Evolutionary conservation across 73 alveolate genomes (phyloP), one percentile per base, ranked within the genome.

Genomic region (Tetrahymena thermophila): DNA sequence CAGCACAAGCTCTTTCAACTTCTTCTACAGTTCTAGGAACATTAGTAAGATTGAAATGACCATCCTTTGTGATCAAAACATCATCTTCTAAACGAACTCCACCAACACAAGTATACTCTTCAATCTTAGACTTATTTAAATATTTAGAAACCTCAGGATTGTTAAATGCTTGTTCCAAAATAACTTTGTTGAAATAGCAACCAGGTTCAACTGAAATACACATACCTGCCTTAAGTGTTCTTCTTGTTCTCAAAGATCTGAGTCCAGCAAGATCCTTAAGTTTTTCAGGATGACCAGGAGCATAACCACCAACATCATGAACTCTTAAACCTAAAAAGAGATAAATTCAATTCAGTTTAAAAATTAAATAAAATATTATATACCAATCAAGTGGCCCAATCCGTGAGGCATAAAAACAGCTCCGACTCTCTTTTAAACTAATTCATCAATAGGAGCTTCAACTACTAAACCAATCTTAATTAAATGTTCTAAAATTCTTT

Each of bases 61-160:
- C 99, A 42, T 96, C 97, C 13, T 94, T 99, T 10, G 99, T 98
- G 42, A 99, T 97, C 28, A 94, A 96, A 84, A 98, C 99, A 94
- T 98, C 99, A 96, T 99, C 99, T 97, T 99, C 99, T 37, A 99
- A 98, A 94, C 99, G 98, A 23, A 99, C 99, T 42, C 99, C 99
- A 43, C 99, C 99, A 38, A 99, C 98, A 84, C 94, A 96, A 96
- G 96, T 93, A 96, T 97, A 99, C 85, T 98, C 99, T 94, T 96
- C 94, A 94, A 99, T 94, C 94, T 96, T 96, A 35, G 98, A 99
- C 93, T 96, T 44, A 96, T 93, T 96, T 56, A 98, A 94, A 95
- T 96, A 98, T 85, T 94, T 38, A 38, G 50, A 34, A 37, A 94
- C 94, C 4, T 96, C 97, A 42, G 96, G 94, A 89, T 97, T 98